Evolutionary conservation across 306 rosid genomes (phyloP).

Genomic region (Herpetospermum pedunculosum): DNA sequence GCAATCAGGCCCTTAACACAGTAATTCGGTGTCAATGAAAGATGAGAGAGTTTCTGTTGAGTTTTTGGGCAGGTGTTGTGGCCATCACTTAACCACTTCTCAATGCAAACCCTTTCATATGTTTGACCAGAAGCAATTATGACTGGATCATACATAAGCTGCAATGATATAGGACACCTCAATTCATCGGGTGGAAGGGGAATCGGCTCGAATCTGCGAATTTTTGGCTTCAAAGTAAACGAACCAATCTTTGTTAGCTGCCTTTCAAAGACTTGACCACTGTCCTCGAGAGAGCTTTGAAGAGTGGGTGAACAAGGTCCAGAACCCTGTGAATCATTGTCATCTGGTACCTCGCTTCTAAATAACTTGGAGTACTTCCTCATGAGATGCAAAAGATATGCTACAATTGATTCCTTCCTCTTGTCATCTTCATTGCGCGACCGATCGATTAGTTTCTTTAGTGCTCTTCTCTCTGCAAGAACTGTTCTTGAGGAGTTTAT

Average conservation of each 20-base stretch:
- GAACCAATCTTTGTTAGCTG: slow-evolving; percentile 67
- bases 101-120: slow-evolving; percentile 84
- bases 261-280: slow-evolving; percentile 62
- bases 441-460: slow-evolving; percentile 76
- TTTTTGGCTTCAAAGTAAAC: slow-evolving; percentile 50
- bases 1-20: slow-evolving; percentile 91
- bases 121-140: slow-evolving; percentile 96
- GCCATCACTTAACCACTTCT: slow-evolving; percentile 91
- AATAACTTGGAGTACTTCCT: slow-evolving; percentile 92
- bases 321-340: slow-evolving; percentile 94
- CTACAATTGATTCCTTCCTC: slow-evolving; percentile 93
- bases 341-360: slow-evolving; percentile 81
- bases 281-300: slow-evolving; percentile 51
- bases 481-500: slow-evolving; percentile 90
- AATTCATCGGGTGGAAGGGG: slow-evolving; percentile 83
- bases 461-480: slow-evolving; percentile 89
- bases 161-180: slow-evolving; percentile 92
- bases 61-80: slow-evolving; percentile 90
- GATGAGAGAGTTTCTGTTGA: slow-evolving; percentile 70
- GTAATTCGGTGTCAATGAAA: slow-evolving; percentile 78
- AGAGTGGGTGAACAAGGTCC: slow-evolving; percentile 93
- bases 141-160: slow-evolving; percentile 93
- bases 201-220: slow-evolving; percentile 48
- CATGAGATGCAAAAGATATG: slow-evolving; percentile 88
- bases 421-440: slow-evolving; percentile 91